phyloP scores from a whole-genome alignment of 345 rosid species.

The Arabidopsis suecica region DNA sequence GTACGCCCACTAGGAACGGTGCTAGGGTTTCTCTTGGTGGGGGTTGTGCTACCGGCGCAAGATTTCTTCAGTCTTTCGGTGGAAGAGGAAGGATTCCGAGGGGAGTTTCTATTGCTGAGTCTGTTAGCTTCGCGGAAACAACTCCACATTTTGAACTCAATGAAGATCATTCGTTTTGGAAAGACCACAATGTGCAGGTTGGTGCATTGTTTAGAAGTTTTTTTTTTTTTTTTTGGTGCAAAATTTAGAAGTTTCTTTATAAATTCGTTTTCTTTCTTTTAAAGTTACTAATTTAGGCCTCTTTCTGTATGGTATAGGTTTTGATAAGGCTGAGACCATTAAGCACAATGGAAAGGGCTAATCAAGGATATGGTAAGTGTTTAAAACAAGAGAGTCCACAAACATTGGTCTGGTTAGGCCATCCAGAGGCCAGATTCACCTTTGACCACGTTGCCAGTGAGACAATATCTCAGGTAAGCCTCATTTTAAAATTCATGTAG shows the following conservation, averaged over 20 bases:
- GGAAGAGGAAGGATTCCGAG: constrained; percentile 69
- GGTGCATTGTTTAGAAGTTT: constrained; percentile 43
- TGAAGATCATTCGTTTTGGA: constrained; percentile 81
- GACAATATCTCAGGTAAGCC: constrained; percentile 78
- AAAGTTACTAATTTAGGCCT: constrained; percentile 17
- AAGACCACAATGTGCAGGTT: constrained; percentile 94
- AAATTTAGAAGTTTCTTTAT: not conserved
- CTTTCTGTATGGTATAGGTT: constrained; percentile 55
- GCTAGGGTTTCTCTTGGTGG: constrained; percentile 67
- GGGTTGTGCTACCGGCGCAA: constrained; percentile 46
- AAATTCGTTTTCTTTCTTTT: not conserved
- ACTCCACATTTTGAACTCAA: constrained; percentile 75
- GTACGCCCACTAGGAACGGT: constrained; percentile 69
- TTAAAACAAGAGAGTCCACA: constrained; percentile 82
- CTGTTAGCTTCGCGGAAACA: constrained; percentile 49
- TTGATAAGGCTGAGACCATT: constrained; percentile 85
- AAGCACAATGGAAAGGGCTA: constrained; percentile 63
- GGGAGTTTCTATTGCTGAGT: constrained; percentile 51
- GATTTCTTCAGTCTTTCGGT: constrained; percentile 46
- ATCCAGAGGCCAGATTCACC: constrained; percentile 94
- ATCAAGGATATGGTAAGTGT: constrained; percentile 71
- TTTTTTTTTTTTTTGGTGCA: too few relatives aligned
- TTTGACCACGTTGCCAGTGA: constrained; percentile 87
- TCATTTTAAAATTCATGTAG: constrained; percentile 10
- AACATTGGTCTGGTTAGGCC: constrained; percentile 79